A percentile compares a stretch with the other conserved stretches of the same genome.
These are phyloP conservation scores for Naganishia onofrii DNA, from an alignment of 768 basidiomycete genomes.

Conservation along the genomic window DNA sequence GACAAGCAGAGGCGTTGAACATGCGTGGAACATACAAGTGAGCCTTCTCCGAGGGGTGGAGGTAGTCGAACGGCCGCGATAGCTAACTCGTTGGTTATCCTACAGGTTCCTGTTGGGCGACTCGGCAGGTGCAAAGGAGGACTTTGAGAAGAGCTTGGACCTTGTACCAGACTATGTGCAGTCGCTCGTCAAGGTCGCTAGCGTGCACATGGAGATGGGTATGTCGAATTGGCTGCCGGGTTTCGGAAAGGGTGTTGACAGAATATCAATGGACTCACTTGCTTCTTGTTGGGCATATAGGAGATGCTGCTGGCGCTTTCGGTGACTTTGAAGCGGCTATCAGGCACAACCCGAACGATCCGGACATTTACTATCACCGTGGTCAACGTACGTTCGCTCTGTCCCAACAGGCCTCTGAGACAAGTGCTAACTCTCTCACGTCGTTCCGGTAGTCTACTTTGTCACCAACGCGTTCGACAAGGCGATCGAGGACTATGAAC, in stretches of 20 bases:
- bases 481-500: conserved; percentile 85
- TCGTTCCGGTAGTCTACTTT: conserved; percentile 68
- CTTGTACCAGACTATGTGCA: conserved; percentile 70
- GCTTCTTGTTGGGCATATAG: conserved; percentile 18
- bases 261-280: no score
- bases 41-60: conserved; percentile 49
- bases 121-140: conserved; percentile 73
- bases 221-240: no score
- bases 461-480: conserved; percentile 84
- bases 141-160: conserved; percentile 72
- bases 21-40: conserved; percentile 94
- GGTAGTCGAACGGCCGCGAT: no score
- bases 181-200: conserved; percentile 91
- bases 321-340: conserved; percentile 88
- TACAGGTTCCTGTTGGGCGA: conserved; percentile 82
- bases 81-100: no score
- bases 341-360: conserved; percentile 73
- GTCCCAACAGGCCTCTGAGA: no score
- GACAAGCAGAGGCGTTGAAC: conserved; percentile 81
- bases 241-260: no score
- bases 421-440: no score
- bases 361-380: conserved; percentile 97
- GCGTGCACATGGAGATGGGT: conserved; percentile 92
- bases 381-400: conserved; percentile 69
- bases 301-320: conserved; percentile 74